Base-by-base conservation (phyloP, 441 rosid genomes). In the Euphorbia corollata region DNA sequence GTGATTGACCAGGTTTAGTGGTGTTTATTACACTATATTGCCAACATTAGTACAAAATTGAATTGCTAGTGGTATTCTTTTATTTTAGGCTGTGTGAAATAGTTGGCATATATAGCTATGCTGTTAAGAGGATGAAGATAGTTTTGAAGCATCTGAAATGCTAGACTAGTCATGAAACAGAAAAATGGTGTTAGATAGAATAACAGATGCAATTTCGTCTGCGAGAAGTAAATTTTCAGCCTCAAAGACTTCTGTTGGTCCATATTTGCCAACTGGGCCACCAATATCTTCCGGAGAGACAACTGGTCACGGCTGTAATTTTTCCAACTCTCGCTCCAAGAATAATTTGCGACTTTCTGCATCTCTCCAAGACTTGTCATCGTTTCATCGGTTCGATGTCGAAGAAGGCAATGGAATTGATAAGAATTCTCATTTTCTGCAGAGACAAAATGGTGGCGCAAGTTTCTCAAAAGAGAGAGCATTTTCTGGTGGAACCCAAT, bases 401-500 rank as follows among this genome's bases (percentile, higher is more conserved):
- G 97, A 91, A 65, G 84, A 81, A 30, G 77, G 79, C 51, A 38
- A 72, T 60, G 88, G 81, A 68, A 61, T 58, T 72, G 79, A 84
- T 64, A 75, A 56, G 66, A 75, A 77, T 55, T 73, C 78, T 63
- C 83, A 69, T 68, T 70, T 77, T 57, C 73, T 85, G 56, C 87
- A 82, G 71, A 83, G 87, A 70, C 93, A 83, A 58, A 82, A 86
- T 78, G 83, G 47, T 6, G 72, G 80, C 47, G 23, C 86, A 65
- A 94, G 97, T 80, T 86, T 94, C 68, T 89, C 99, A 0, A 94
- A 89, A 81, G 94, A 91, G 76, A 89, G 86, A 80, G 82, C 83
- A 24, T 74, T 75, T 69, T 74, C 79, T 0, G 73, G 79, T 51
- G 85, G 87, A 51, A 74, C 85, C 41, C 72, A 89, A 15, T 78